A percentile compares a stretch with the other conserved stretches of the same genome.
Conservation (phyloP, 768 basidiomycete species). For the Chiua virens region DNA sequence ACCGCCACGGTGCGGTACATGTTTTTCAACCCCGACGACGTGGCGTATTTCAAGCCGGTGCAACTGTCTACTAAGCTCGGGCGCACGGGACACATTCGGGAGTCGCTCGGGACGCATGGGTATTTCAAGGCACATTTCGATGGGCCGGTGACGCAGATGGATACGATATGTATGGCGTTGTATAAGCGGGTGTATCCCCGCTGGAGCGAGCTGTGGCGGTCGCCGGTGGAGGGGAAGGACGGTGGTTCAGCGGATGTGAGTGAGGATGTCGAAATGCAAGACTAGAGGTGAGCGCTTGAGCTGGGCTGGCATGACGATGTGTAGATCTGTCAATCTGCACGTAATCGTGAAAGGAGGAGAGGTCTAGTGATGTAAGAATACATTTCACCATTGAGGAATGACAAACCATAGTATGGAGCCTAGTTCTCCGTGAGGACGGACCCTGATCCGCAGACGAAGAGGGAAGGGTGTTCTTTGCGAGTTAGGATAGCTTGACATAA, state of each 20-base stretch:
- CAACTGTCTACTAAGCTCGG: constrained; percentile 93
- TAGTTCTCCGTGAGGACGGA: too few species aligned
- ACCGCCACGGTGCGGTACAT: constrained; percentile 97
- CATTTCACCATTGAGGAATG: too few species aligned
- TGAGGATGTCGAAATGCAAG: constrained; percentile 30
- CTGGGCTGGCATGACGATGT: too few species aligned
- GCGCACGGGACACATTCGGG: constrained; percentile 83
- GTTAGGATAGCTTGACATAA: too few species aligned
- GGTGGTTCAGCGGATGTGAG: neutral
- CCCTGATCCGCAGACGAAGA: too few species aligned
- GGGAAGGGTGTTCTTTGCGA: too few species aligned
- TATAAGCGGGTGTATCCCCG: constrained; percentile 95
- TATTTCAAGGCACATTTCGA: constrained; percentile 98
- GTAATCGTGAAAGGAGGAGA: too few species aligned
- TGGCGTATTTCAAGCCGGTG: constrained; percentile 90
- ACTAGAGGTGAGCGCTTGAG: neutral
- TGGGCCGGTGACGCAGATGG: constrained; percentile 93
- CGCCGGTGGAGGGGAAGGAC: neutral
- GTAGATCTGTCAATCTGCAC: neutral
- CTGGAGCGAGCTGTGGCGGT: constrained; percentile 65
- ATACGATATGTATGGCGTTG: constrained; percentile 91
- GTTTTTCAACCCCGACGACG: constrained; percentile 96
- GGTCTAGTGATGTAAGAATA: too few species aligned
- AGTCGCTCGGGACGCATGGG: constrained; percentile 94
- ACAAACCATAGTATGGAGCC: too few species aligned